Evolutionary conservation across 805 yeast species (phyloP).

Genomic region (Candida ficus): DNA sequence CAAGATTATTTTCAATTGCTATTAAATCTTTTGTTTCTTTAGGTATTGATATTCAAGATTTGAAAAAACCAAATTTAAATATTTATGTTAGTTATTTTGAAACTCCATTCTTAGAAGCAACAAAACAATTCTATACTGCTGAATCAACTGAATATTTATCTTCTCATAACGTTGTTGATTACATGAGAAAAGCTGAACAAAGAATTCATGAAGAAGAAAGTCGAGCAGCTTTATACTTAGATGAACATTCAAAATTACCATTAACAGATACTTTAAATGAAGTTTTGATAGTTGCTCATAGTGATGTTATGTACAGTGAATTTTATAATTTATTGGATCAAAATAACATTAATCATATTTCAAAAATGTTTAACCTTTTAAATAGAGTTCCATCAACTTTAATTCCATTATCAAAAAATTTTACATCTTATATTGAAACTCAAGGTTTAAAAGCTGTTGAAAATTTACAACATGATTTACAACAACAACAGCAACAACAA

Average conservation of each 20-base stretch:
- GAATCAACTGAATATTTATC: slow-evolving; percentile 66
- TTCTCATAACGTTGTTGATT: slow-evolving; percentile 81
- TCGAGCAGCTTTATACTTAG: slow-evolving; percentile 73
- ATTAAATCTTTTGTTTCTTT: slow-evolving; percentile 82
- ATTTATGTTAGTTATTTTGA: slow-evolving; percentile 83
- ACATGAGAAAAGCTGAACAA: slow-evolving; percentile 79
- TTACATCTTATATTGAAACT: slow-evolving; percentile 65
- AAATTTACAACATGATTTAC: slow-evolving; percentile 39
- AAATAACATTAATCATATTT: slow-evolving; percentile 65
- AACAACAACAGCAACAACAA: slow-evolving; percentile 17
- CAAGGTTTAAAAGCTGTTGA: slow-evolving; percentile 60
- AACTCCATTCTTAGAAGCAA: slow-evolving; percentile 63
- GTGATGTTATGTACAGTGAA: slow-evolving; percentile 69
- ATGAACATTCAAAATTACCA: slow-evolving; percentile 76
- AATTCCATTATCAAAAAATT: slow-evolving; percentile 67
- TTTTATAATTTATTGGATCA: slow-evolving; percentile 71
- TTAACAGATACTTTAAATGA: slow-evolving; percentile 71
- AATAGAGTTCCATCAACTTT: slow-evolving; percentile 75
- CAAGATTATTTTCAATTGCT: slow-evolving; percentile 61
- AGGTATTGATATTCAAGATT: slow-evolving; percentile 88
- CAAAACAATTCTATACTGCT: slow-evolving; percentile 57
- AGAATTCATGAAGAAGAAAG: slow-evolving; percentile 80
- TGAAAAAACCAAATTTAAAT: slow-evolving; percentile 75
- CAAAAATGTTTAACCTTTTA: slow-evolving; percentile 70
- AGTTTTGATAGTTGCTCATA: slow-evolving; percentile 74